Percentiles rank a stretch among this genome's conserved stretches.
These are phyloP conservation scores for Dioscorea alata DNA, from an alignment of 106 monocot species.

Conservation along the genomic window DNA sequence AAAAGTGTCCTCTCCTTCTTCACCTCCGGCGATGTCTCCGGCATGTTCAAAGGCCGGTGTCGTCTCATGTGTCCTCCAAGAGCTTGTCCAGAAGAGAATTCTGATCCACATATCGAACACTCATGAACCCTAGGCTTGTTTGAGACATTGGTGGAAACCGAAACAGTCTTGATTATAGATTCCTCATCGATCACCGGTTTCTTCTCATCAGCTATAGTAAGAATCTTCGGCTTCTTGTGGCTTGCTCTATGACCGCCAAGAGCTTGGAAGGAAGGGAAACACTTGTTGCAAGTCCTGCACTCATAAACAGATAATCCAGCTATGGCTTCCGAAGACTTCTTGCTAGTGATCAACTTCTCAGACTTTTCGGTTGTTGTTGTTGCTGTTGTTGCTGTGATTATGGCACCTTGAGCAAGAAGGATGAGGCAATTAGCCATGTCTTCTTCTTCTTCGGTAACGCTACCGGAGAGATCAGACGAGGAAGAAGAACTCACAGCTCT, in stretches of 20 bases:
- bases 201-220: not conserved
- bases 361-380: too few relatives aligned
- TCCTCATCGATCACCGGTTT: conserved; percentile 9
- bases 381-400: too few relatives aligned
- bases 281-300: conserved; percentile 66
- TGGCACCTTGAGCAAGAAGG: conserved; percentile 51
- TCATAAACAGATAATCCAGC: conserved; percentile 30
- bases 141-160: not conserved
- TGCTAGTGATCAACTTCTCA: conserved; percentile 15
- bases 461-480: conserved; percentile 9
- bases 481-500: conserved; percentile 25
- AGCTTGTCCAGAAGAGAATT: conserved; percentile 86
- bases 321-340: conserved; percentile 20
- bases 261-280: conserved; percentile 67
- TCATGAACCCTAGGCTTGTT: conserved; percentile 44
- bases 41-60: conserved; percentile 39
- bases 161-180: not conserved
- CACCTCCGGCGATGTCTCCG: not conserved
- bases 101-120: conserved; percentile 74
- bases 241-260: conserved; percentile 71
- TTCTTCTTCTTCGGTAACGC: conserved; percentile 47
- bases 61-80: conserved; percentile 97
- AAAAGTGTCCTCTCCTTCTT: conserved; percentile 41
- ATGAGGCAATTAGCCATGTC: conserved; percentile 74
- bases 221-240: conserved; percentile 46